Evolutionary conservation across 1,139 yeast species (phyloP), one percentile per base, ranked within the genome.

Genomic region (Hemisphaericaspora subhashii): DNA sequence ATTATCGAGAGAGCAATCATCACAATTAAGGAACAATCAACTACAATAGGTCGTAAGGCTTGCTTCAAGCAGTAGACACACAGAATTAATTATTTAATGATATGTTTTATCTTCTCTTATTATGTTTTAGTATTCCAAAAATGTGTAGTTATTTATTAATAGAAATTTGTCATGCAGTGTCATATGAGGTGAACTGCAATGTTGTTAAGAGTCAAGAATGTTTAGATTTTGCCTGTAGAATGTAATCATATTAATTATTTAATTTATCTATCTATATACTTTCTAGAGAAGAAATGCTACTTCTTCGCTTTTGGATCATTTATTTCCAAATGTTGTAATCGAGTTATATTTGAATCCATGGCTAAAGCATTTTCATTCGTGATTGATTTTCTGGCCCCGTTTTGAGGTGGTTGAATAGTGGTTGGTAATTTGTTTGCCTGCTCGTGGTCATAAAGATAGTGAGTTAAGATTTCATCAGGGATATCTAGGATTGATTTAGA

Each of bases 401-500:
- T 50, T 22, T 37, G 48, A 36, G 46, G 48, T 25, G 50, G 52
- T 24, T 52, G 42, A 8, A 50, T 41, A 14, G 52, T 46, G 25
- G 49, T 50, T 0, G 66, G 66, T 15, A 57, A 43, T n/a, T 54
- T 42, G 5, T 43, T 34, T 62, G 63, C 64, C 32, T 6, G 23
- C 10, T 18, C 23, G 65, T 82, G 87, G 50, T 86, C 89, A 35
- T 77, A 73, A 23, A 86, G 60, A 50, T 83, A 86, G 1, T 81
- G 54, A 8, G 83, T 62, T 14, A 86, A 63, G 16, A 85, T 72
- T 54, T 86, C 95, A 55, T 86, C 95, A 13, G 76, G 74, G 10
- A 82, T 74, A 3, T 74, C 64, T 16, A 80, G 57, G 7, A 85
- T 60, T 1, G 82, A 66, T 22, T 60, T 66, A 44, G 77, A 81